phyloP scores from a whole-genome alignment of 129 eudicot species.

The Ambrosia artemisiifolia region DNA sequence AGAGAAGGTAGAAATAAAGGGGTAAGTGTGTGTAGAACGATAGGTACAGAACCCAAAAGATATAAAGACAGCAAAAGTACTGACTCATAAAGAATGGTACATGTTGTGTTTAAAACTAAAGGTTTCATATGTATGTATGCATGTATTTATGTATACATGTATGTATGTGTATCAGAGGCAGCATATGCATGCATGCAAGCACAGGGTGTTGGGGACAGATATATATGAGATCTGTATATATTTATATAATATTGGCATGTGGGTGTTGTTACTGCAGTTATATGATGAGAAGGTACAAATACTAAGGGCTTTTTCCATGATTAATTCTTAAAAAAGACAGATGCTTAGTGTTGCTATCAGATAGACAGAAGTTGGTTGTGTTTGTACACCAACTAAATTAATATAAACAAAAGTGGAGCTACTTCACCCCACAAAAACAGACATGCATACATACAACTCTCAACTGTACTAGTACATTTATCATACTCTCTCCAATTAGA shows the following conservation, averaged over 20 bases:
- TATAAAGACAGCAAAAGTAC: conserved; percentile 37
- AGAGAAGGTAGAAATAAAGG: conserved; percentile 8
- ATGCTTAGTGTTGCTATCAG: conserved; percentile 28
- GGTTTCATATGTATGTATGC: conserved; percentile 20
- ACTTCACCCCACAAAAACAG: conserved; percentile 17
- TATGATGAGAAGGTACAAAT: conserved; percentile 38
- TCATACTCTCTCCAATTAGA: conserved; percentile 25
- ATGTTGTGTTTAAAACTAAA: conserved; percentile 21
- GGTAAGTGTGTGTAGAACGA: conserved; percentile 14
- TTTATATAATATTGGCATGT: background rate
- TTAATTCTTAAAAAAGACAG: conserved; percentile 25
- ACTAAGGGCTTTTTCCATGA: conserved; percentile 32
- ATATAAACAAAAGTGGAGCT: conserved; percentile 30
- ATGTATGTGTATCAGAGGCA: background rate
- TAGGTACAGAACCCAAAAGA: conserved; percentile 36
- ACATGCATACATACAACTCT: background rate
- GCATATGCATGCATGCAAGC: conserved; percentile 16
- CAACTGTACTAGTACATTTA: conserved; percentile 12
- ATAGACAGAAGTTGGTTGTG: conserved; percentile 41
- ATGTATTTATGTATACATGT: background rate
- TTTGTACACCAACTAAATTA: conserved; percentile 38
- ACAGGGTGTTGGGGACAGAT: conserved; percentile 35
- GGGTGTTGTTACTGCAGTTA: conserved; percentile 46
- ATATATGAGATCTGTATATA: conserved; percentile 27
- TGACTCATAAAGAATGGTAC: conserved; percentile 18